phyloP scores from a whole-genome alignment of 179 eudicot species.

The Sideroxylon spinosum region DNA sequence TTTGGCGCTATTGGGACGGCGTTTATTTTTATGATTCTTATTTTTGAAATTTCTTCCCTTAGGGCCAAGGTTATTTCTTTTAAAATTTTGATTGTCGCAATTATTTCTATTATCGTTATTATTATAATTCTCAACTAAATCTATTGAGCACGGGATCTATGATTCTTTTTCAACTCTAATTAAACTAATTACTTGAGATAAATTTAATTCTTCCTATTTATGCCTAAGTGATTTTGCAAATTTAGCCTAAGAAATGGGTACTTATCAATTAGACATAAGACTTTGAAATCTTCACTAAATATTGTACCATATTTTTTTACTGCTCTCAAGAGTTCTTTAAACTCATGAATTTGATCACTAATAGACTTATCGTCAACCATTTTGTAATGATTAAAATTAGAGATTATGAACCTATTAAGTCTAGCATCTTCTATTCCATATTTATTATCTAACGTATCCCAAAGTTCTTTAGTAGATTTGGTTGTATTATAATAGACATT shows the following conservation, averaged over 20 bases:
- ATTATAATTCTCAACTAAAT: background rate
- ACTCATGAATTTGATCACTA: too few relatives aligned
- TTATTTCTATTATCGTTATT: background rate
- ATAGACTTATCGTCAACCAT: background rate
- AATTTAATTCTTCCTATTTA: background rate
- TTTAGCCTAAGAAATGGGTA: background rate
- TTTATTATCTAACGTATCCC: background rate
- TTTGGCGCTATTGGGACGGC: background rate
- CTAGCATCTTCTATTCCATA: background rate
- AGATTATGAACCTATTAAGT: background rate
- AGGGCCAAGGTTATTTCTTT: background rate
- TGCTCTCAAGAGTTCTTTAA: too few relatives aligned
- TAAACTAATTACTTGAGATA: background rate
- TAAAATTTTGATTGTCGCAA: background rate
- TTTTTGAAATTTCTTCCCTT: background rate
- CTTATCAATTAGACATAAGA: background rate
- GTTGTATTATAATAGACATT: background rate
- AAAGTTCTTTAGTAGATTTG: background rate
- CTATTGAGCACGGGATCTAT: background rate
- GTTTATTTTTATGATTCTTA: background rate
- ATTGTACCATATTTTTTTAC: too few relatives aligned
- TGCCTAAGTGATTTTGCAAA: background rate
- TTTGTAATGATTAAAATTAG: background rate
- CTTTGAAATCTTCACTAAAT: background rate
- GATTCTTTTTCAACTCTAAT: background rate